Evolutionary conservation across 495 filamentous ascomycete genomes (phyloP), one percentile per base, ranked within the genome.

Genomic region (Aspergillus sparsus): DNA sequence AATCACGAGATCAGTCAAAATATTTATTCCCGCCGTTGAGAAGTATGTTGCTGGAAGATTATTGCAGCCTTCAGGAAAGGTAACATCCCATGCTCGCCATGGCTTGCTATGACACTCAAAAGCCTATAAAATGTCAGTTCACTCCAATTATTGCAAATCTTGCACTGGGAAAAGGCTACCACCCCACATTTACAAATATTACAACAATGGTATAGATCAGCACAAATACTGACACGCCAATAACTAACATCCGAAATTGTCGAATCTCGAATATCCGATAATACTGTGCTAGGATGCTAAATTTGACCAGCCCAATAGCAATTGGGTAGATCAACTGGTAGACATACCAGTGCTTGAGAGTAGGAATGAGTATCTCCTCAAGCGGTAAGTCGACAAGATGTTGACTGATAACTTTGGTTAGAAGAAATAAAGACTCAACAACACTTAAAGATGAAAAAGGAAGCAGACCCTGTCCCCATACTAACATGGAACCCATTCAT

Each of bases 1-100:
- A 21, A 64, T 72, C 10, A 69, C 59, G n/a, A 74, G 45, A 45
- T 76, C 72, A 32, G 73, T 64, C 55, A 73, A 63, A 44, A 70
- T 67, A 31, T 60, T 62, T 42, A 72, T 65, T 18, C 69, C 65
- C 6, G 64, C 53, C 2, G 60, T 63, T 3, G 64, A 61, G 37
- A 66, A 63, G 31, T 60, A 66, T 7, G 42, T 51, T 18, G 55
- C 60, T 1, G 53, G 15, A 3, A 66, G 55, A 27, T 56, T 60
- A 37, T 66, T 66, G 21, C 63, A 66, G 15, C 55, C 59, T 12
- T 53, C 16, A 15, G 63, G 63, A 31, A 60, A 60, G 3, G 55
- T n/a, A 8, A 55, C 49, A 51, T 62, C 55, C 63, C 63, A 66
- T 60, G 63, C 63, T 31, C 59, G 54, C 63, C 63, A 66, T 21